phyloP scores from a whole-genome alignment of 371 early-diverging fungal species.

The Rhizopus delemar region DNA sequence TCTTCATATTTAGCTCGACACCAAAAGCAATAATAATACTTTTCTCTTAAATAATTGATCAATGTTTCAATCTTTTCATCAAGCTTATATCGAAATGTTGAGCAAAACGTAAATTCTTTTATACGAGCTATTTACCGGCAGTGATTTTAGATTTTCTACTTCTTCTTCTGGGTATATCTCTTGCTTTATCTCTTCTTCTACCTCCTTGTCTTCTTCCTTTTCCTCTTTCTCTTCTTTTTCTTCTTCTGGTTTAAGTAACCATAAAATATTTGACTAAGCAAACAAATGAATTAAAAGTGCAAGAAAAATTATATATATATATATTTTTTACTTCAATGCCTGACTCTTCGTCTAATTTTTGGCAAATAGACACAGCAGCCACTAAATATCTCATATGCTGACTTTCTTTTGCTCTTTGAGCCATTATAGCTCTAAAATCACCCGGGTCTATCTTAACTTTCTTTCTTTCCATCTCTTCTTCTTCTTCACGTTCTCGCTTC shows the following conservation, averaged over 20 bases:
- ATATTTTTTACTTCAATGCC: constrained; percentile 9
- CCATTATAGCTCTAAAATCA: constrained; percentile 39
- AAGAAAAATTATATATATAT: neutral
- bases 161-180: constrained; percentile 29
- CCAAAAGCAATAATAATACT: constrained; percentile 68
- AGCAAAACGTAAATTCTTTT: neutral
- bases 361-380: constrained; percentile 44
- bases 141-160: constrained; percentile 26
- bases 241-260: constrained; percentile 27
- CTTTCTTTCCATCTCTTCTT: constrained; percentile 41
- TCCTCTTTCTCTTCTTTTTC: constrained; percentile 10
- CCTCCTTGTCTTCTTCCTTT: constrained; percentile 12
- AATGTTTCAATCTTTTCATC: constrained; percentile 46
- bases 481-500: constrained; percentile 30
- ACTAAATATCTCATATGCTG: constrained; percentile 23
- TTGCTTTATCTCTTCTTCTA: constrained; percentile 13
- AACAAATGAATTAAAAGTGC: constrained; percentile 15
- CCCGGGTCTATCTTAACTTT: constrained; percentile 38
- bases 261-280: constrained; percentile 28
- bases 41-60: constrained; percentile 48
- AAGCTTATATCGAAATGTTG: constrained; percentile 10
- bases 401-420: constrained; percentile 35
- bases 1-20: constrained; percentile 59
- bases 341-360: constrained; percentile 47
- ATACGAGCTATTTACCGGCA: constrained; percentile 13